phyloP scores from a whole-genome alignment of 2,329 filamentous ascomycete genomes.

The Diaporthe australafricana region DNA sequence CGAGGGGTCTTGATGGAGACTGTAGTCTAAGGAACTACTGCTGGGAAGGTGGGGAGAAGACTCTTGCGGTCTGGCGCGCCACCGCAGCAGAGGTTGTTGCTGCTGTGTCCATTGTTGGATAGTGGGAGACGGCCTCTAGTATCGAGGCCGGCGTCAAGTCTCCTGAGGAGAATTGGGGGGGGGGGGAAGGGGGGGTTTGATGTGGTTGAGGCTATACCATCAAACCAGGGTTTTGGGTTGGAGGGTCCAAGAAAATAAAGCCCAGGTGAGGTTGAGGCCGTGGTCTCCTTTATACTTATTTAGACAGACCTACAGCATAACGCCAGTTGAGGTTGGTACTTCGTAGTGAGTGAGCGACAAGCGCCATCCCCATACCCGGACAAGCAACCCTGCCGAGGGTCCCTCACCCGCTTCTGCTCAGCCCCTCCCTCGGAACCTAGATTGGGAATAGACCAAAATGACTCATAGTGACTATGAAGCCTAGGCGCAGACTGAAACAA shows the following conservation, averaged over 20 bases:
- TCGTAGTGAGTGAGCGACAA: too few species aligned
- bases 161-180: constrained; percentile 14
- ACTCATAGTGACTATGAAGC: constrained; percentile 30
- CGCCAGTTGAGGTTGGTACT: too few species aligned
- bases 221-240: constrained; percentile 21
- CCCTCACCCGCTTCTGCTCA: neutral
- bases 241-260: neutral
- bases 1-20: constrained; percentile 6
- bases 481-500: constrained; percentile 16
- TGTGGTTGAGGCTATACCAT: constrained; percentile 28
- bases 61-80: constrained; percentile 37
- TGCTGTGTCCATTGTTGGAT: constrained; percentile 47
- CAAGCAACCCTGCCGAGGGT: too few species aligned
- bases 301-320: neutral
- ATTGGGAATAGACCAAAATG: constrained; percentile 31
- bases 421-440: neutral
- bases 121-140: constrained; percentile 43
- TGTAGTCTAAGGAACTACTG: constrained; percentile 30
- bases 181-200: neutral
- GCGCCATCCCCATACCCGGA: too few species aligned
- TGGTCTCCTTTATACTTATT: constrained; percentile 17
- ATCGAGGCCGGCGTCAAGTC: constrained; percentile 42
- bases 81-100: constrained; percentile 39
- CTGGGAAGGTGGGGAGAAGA: constrained; percentile 41
- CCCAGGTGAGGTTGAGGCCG: neutral